Evolutionary conservation across 164 flowering plant species (phyloP), one percentile per base, ranked within the genome.

Genomic region (Amborella trichopoda): DNA sequence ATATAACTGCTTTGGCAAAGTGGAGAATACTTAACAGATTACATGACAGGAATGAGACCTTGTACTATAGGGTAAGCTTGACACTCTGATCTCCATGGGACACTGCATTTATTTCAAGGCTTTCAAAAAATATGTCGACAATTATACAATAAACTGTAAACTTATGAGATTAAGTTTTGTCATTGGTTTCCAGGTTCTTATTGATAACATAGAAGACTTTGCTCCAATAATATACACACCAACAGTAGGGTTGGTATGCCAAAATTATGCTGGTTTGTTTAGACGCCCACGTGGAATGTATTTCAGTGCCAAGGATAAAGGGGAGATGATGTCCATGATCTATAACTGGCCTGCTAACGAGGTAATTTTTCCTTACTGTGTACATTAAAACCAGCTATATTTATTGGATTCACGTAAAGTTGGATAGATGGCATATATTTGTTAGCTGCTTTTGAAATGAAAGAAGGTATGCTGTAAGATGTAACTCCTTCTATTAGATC

Each of bases 241-340:
- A 43, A 93, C 96, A 27, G 96, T 93, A 28, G 99, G 99, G 28
- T 55, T 93, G 63, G 99, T 93, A 8, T 93, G 99, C 53, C 96
- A 93, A 71, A 93, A 93, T 54, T 93, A 84, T 60, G 75, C 81
- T 9, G 99, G 99, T 8, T 62, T 93, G 69, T 93, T 78, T 62
- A 78, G 99, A 62, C 95, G 99, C 30, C 96, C 99, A 42, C 94
- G 99, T 55, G 99, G 99, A 32, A 93, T 93, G 99, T 93, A 93
- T 68, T 93, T 93, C 65, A 93, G 99, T 70, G 99, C 94, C 23
- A 84, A 78, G 59, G 99, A 93, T 56, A 93, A 77, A 58, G 96
- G 99, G 62, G 99, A 93, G 70, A 88, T 93, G 96, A 88, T 93
- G 94, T 93, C 99, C 24, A 93, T 93, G 99, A 84, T 93, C 58